phyloP scores from a whole-genome alignment of 768 basidiomycete species.

The Scleroderma citrinum region DNA sequence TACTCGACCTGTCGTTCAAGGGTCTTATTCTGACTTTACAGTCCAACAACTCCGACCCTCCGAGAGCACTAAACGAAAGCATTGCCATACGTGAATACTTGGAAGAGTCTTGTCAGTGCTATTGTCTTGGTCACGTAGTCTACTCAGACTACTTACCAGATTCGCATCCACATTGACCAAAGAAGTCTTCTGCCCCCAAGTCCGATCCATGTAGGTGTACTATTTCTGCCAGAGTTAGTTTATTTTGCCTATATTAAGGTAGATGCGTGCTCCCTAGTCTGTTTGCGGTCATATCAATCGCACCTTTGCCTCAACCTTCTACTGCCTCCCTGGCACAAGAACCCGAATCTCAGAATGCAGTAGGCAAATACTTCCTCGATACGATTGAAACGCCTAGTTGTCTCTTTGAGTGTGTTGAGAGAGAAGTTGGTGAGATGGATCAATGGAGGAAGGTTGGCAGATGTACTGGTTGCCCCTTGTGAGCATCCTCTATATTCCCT shows the following conservation, averaged over 20 bases:
- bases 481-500: too few relatives aligned
- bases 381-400: slow-evolving; percentile 47
- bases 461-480: slow-evolving; percentile 72
- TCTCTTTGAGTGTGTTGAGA: slow-evolving; percentile 53
- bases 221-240: background rate
- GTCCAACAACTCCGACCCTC: slow-evolving; percentile 47
- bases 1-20: slow-evolving; percentile 77
- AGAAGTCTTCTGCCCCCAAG: slow-evolving; percentile 50
- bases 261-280: slow-evolving; percentile 65
- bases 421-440: slow-evolving; percentile 45
- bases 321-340: slow-evolving; percentile 67
- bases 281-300: slow-evolving; percentile 68
- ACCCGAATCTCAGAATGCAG: slow-evolving; percentile 41
- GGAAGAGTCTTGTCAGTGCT: slow-evolving; percentile 74
- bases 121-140: slow-evolving; percentile 16
- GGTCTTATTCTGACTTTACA: slow-evolving; percentile 72
- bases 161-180: slow-evolving; percentile 44
- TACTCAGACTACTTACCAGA: slow-evolving; percentile 24
- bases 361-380: slow-evolving; percentile 48
- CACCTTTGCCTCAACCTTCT: slow-evolving; percentile 61
- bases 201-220: slow-evolving; percentile 51
- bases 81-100: slow-evolving; percentile 75
- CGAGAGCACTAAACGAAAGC: slow-evolving; percentile 69
- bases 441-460: slow-evolving; percentile 59
- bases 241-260: background rate